Evolutionary conservation across 1,284 basidiomycete genomes (phyloP).

Genomic region (Meripilus lineatus): DNA sequence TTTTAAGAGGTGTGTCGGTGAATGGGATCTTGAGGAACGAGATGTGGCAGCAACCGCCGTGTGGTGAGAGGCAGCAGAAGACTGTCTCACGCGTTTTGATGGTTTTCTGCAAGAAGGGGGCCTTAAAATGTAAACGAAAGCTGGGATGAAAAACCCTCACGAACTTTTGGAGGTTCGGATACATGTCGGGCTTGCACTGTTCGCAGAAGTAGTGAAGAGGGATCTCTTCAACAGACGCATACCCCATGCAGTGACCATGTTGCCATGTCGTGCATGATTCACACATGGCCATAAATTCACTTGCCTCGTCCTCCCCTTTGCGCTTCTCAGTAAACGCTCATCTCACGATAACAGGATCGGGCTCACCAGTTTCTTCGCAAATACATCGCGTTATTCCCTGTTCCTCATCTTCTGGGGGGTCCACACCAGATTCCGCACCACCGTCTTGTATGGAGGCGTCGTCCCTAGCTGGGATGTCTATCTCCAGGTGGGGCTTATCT

Average conservation of each 20-base stretch:
- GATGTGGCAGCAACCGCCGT: slow-evolving; percentile 30
- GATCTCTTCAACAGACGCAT: slow-evolving; percentile 79
- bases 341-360: slow-evolving; percentile 16
- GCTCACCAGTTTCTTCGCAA: slow-evolving; percentile 84
- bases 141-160: slow-evolving; percentile 22
- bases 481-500: slow-evolving; percentile 36
- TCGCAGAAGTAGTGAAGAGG: slow-evolving; percentile 92
- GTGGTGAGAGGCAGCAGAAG: slow-evolving; percentile 50
- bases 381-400: slow-evolving; percentile 90
- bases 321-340: slow-evolving; percentile 34
- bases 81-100: slow-evolving; percentile 57
- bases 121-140: slow-evolving; percentile 8
- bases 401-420: slow-evolving; percentile 61
- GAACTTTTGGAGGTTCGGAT: slow-evolving; percentile 73
- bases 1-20: slow-evolving; percentile 53
- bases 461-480: slow-evolving; percentile 28
- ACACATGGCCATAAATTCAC: slow-evolving; percentile 96
- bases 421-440: slow-evolving; percentile 36
- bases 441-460: slow-evolving; percentile 23
- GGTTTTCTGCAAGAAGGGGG: slow-evolving; percentile 44
- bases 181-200: slow-evolving; percentile 85
- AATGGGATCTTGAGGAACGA: slow-evolving; percentile 71
- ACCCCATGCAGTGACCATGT: slow-evolving; percentile 96
- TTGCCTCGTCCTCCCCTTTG: slow-evolving; percentile 66
- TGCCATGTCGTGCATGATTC: slow-evolving; percentile 98